phyloP scores from a whole-genome alignment of 1,139 yeast species.

The Saccharomyces hybrid region DNA sequence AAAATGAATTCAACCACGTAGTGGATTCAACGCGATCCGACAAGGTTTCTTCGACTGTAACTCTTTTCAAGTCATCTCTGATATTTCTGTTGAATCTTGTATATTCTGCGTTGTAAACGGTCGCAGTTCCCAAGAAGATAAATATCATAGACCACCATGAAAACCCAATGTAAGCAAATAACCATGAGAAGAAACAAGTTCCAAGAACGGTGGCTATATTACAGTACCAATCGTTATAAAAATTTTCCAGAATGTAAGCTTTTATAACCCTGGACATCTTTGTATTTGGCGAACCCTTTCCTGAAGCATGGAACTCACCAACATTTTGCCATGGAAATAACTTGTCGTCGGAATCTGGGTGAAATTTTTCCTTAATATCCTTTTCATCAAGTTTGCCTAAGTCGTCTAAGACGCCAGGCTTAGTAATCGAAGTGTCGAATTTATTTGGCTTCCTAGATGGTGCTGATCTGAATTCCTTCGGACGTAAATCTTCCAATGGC shows the following conservation, averaged over 20 bases:
- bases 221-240: slow-evolving; percentile 66
- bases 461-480: slow-evolving; percentile 17
- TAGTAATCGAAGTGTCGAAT: slow-evolving; percentile 26
- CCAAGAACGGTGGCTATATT: slow-evolving; percentile 58
- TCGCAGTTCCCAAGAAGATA: slow-evolving; percentile 52
- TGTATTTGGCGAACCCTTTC: slow-evolving; percentile 17
- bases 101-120: slow-evolving; percentile 63
- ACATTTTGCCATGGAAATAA: slow-evolving; percentile 39
- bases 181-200: slow-evolving; percentile 67
- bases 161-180: slow-evolving; percentile 46
- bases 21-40: slow-evolving; percentile 62
- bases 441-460: slow-evolving; percentile 24
- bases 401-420: slow-evolving; percentile 18
- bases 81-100: slow-evolving; percentile 66
- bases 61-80: slow-evolving; percentile 65
- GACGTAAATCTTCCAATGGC: slow-evolving; percentile 26
- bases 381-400: slow-evolving; percentile 9
- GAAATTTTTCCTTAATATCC: slow-evolving; percentile 9
- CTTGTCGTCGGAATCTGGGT: slow-evolving; percentile 12
- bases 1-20: slow-evolving; percentile 71
- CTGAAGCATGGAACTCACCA: slow-evolving; percentile 36
- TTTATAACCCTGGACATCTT: slow-evolving; percentile 37
- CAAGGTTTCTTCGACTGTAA: slow-evolving; percentile 50
- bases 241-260: slow-evolving; percentile 58
- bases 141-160: slow-evolving; percentile 42